A percentile compares a stretch with the other conserved stretches of the same genome.
These are phyloP conservation scores for Macaranga tanarius DNA, from an alignment of 441 rosid genomes.

Conservation along the genomic window DNA sequence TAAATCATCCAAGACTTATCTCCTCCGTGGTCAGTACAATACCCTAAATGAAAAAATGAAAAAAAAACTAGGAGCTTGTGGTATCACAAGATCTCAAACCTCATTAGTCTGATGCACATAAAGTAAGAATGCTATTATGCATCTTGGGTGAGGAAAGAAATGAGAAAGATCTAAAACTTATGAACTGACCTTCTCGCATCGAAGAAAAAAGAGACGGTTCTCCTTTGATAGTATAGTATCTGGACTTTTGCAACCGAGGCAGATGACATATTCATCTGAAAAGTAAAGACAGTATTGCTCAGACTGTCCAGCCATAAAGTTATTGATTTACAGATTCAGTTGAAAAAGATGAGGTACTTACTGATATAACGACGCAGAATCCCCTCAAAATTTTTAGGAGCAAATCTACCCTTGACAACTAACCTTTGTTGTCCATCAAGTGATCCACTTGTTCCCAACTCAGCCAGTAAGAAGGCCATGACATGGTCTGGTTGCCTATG, in stretches of 20 bases:
- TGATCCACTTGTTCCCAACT: slow-evolving; percentile 66
- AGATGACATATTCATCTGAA: slow-evolving; percentile 76
- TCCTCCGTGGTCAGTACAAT: background rate
- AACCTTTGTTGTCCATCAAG: slow-evolving; percentile 71
- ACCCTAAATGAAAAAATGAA: background rate
- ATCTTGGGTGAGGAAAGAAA: background rate
- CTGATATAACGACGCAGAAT: slow-evolving; percentile 65
- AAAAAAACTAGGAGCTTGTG: background rate
- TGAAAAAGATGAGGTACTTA: slow-evolving; percentile 31
- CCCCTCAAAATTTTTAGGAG: slow-evolving; percentile 67
- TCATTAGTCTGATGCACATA: background rate
- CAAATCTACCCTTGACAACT: slow-evolving; percentile 74
- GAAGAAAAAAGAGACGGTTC: slow-evolving; percentile 69
- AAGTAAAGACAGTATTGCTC: slow-evolving; percentile 4
- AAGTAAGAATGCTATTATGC: background rate
- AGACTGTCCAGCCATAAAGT: background rate
- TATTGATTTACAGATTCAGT: background rate
- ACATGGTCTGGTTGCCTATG: slow-evolving; percentile 77
- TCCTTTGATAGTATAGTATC: slow-evolving; percentile 71
- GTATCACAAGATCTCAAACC: too few relatives aligned
- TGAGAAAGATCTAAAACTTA: background rate
- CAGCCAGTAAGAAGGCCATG: slow-evolving; percentile 60
- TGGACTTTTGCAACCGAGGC: slow-evolving; percentile 85
- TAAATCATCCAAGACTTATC: background rate
- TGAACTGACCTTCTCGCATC: slow-evolving; percentile 69